Percentiles rank a stretch among this genome's conserved stretches.
These are phyloP conservation scores for Moesziomyces parantarcticus DNA, from an alignment of 1,284 basidiomycete genomes.

Conservation along the genomic window DNA sequence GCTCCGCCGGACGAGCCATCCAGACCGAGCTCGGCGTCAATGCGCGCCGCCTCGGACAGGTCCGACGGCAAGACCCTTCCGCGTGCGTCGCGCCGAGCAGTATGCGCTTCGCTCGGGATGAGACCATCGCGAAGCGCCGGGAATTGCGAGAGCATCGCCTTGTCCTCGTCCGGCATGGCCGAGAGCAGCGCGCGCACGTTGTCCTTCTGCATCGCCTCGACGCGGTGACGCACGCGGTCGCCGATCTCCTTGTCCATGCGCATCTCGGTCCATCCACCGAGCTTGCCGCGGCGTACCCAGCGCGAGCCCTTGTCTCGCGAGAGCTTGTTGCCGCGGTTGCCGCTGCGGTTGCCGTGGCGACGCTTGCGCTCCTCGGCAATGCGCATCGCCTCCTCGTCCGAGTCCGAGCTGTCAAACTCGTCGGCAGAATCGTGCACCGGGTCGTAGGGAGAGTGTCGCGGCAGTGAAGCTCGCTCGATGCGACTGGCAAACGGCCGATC, in stretches of 20 bases:
- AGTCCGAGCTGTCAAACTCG: conserved; percentile 35
- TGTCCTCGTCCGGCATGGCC: conserved; percentile 48
- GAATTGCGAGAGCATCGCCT: conserved; percentile 38
- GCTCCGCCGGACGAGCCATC: conserved; percentile 17
- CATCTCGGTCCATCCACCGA: conserved; percentile 63
- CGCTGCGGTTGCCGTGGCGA: conserved; percentile 41
- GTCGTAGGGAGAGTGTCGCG: conserved; percentile 19
- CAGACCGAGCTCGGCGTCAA: conserved; percentile 46
- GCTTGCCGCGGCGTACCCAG: conserved; percentile 63
- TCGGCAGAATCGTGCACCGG: conserved; percentile 10
- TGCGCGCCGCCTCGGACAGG: conserved; percentile 42
- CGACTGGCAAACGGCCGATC: conserved; percentile 35
- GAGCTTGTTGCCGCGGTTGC: conserved; percentile 66
- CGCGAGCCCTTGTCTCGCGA: conserved; percentile 52
- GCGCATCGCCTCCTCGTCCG: conserved; percentile 49
- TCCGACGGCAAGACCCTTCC: conserved; percentile 38
- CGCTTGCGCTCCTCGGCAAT: conserved; percentile 43
- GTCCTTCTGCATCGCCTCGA: conserved; percentile 57
- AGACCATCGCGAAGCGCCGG: conserved; percentile 37
- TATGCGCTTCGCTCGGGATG: conserved; percentile 20
- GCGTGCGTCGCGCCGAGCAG: conserved; percentile 23
- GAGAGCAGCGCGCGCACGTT: conserved; percentile 52
- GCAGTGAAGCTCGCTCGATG: conserved; percentile 35
- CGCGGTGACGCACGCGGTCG: conserved; percentile 46
- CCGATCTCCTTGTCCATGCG: conserved; percentile 60